Evolutionary conservation across 352 stramenopile species (phyloP), one percentile per base, ranked within the genome.

Genomic region (Phytophthora chlamydospora): DNA sequence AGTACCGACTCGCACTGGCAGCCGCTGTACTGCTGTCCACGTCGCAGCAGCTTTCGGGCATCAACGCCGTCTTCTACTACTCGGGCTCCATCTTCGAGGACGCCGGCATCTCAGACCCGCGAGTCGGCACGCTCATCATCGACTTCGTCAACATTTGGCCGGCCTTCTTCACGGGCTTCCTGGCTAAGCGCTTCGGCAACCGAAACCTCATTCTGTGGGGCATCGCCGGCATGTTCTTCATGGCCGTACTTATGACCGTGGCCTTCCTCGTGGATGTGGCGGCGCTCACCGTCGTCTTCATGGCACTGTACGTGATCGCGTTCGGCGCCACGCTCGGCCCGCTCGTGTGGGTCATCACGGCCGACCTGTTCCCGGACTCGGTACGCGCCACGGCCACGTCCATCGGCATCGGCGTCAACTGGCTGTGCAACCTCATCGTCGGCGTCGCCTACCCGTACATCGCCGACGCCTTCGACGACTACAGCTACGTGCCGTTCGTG

Each of bases 401-500:
- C 39, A 49, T 58, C 29, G 39, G 50, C 29, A 58, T 58, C 19
- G 50, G 50, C 10, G 39, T 58, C 29, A 58, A 49, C 12, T 55
- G 35, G 47, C 35, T 55, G 17, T 55, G 47, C 47, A 55, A 55
- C 47, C 34, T 55, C 40, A 60, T 60, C 32, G 52, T 52, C 31
- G 52, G 52, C 13, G 52, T 60, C 29, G 19, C 52, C 40, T 60
- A 60, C 52, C 52, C 52, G 52, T 60, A 60, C 41, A 60, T 60
- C 52, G 52, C 52, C 41, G 52, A 60, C 32, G 52, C 52, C 32
- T 60, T 60, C 40, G 52, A 60, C 40, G 52, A 60, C 52, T 60
- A 60, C 52, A 60, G 52, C 17, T 60, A 60, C 32, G 52, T 60
- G 17, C 52, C 52, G 32, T 60, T 60, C 52, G 52, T 60, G 16